Base-by-base conservation (phyloP, 768 basidiomycete genomes). In the Exsudoporus frostii region DNA sequence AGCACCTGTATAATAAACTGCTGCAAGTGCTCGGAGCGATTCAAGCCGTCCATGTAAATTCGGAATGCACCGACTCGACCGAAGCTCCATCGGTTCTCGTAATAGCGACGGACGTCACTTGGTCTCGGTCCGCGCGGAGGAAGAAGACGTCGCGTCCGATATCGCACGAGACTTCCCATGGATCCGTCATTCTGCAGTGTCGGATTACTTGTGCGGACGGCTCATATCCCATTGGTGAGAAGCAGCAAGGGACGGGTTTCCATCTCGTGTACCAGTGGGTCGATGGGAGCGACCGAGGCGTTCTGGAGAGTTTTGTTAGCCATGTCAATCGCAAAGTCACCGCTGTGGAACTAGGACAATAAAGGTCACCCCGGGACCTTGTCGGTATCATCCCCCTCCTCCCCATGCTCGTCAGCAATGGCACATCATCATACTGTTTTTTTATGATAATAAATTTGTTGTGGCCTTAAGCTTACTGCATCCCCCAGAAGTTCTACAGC, bases 281-380 rank as follows among this genome's bases (percentile, higher is more conserved):
- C 20, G 72, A 72, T 45, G 90, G 90, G 0, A 63, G 53, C 25
- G 82, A 90, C 27, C 64, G 85, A 39, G 57, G 56, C 0, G 43
- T 86, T 47, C 85, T 86, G 42, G 86, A 89, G 61, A 81, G 85
- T 37, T 86, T 92, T 56, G 76, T 75, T 20, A 80, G 80, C 54
- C 88, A 90, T 74, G 69, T 89, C 22, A 76, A 73, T 44, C 74
- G 80, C 54, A 85, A 82, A 61, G 61, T 82, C 25, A 30, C 24
- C 5, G 40, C 46, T 20, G 13, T 48, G 27, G 45, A 46, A 25
- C 13, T 15, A 19, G 51, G 36, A 11, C 7, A 24, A 5, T 58
- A 29, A 46, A 17, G 22, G 30, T 7, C 15, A 22, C 33, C 24
- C 24, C 4, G 20, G 9, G 17, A 15, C 27, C 10, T 22, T 4